phyloP scores from a whole-genome alignment of 1,139 yeast genomes.

The Geotrichum macrosporum region DNA sequence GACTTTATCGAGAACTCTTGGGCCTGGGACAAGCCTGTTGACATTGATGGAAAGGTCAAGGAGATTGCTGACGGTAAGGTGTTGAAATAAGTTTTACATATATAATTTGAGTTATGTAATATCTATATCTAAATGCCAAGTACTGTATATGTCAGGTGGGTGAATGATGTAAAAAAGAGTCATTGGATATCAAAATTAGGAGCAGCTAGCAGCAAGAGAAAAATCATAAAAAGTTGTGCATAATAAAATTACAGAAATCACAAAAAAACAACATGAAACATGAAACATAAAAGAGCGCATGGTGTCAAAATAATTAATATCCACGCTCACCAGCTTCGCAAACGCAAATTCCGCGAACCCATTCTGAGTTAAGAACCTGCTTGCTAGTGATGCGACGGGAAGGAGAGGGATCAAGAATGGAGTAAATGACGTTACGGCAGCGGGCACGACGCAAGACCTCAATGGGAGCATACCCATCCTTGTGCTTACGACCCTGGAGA shows the following conservation, averaged over 20 bases:
- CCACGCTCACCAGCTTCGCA: constrained; percentile 61
- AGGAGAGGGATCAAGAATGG: constrained; percentile 88
- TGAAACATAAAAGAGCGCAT: not conserved
- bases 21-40: constrained; percentile 82
- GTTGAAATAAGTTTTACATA: constrained; percentile 51
- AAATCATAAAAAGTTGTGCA: too few relatives aligned
- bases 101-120: not conserved
- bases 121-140: not conserved
- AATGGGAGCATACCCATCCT: constrained; percentile 86
- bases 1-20: constrained; percentile 68
- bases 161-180: too few relatives aligned
- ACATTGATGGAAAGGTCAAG: constrained; percentile 57
- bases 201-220: too few relatives aligned
- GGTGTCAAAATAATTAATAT: constrained; percentile 11
- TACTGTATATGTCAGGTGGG: not conserved
- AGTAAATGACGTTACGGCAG: constrained; percentile 87
- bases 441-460: constrained; percentile 72
- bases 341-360: constrained; percentile 85
- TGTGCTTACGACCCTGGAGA: constrained; percentile 68
- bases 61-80: constrained; percentile 83
- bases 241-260: too few relatives aligned
- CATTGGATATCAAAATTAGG: too few relatives aligned
- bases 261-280: not conserved
- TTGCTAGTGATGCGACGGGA: constrained; percentile 77
- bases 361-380: constrained; percentile 85